Evolutionary conservation across 2,329 filamentous ascomycete species (phyloP).

Genomic region (Saccharata proteae): DNA sequence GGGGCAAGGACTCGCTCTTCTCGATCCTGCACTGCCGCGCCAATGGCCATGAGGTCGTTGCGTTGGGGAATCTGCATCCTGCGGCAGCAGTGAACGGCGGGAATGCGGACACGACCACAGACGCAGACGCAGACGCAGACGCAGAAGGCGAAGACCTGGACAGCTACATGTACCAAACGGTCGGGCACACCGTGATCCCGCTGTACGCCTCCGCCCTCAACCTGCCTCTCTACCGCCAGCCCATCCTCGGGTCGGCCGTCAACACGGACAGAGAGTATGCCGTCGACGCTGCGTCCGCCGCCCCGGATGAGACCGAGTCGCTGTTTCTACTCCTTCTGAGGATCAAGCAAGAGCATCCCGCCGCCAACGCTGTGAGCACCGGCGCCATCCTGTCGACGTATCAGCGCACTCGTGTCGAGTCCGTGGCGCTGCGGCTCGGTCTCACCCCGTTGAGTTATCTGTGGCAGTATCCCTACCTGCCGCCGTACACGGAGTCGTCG

Average conservation of each 20-base stretch:
- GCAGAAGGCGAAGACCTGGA: slow-evolving; percentile 58
- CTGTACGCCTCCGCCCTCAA: slow-evolving; percentile 69
- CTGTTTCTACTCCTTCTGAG: slow-evolving; percentile 61
- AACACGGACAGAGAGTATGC: slow-evolving; percentile 64
- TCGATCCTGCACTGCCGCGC: slow-evolving; percentile 79
- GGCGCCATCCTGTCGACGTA: slow-evolving; percentile 93
- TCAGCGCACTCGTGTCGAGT: slow-evolving; percentile 91
- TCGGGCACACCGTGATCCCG: slow-evolving; percentile 77
- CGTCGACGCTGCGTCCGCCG: slow-evolving; percentile 7
- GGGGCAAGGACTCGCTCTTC: slow-evolving; percentile 95
- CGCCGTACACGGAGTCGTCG: slow-evolving; percentile 34
- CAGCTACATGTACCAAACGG: slow-evolving; percentile 99
- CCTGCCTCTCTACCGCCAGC: slow-evolving; percentile 71
- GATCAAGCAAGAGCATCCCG: slow-evolving; percentile 58
- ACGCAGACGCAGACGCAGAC: slow-evolving; percentile 14
- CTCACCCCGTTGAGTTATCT: slow-evolving; percentile 74
- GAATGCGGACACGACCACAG: slow-evolving; percentile 23
- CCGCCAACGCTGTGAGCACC: slow-evolving; percentile 75
- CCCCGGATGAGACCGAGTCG: slow-evolving; percentile 73
- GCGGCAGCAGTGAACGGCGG: slow-evolving; percentile 8
- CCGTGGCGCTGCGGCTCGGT: slow-evolving; percentile 72
- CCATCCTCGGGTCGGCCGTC: slow-evolving; percentile 60
- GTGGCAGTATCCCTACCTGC: slow-evolving; percentile 79
- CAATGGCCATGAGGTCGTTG: slow-evolving; percentile 75
- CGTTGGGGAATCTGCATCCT: slow-evolving; percentile 80